phyloP scores from a whole-genome alignment of 257 asterid genomes.

The Gentiana macrophylla region DNA sequence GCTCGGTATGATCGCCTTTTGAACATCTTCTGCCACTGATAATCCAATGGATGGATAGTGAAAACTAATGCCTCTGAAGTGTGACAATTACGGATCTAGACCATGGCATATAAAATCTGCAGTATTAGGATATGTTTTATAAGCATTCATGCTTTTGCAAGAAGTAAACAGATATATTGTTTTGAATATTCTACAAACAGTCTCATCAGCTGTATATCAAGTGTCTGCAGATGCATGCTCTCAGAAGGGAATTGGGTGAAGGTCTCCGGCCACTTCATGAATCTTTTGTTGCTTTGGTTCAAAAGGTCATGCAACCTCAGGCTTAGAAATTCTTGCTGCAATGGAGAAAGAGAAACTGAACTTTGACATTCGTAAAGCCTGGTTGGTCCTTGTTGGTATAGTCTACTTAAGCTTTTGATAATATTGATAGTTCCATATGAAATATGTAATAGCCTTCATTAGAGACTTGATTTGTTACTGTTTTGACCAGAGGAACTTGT shows the following conservation, averaged over 20 bases:
- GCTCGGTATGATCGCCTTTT: neutral
- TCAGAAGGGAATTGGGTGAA: slow-evolving; percentile 87
- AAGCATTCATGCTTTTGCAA: no score
- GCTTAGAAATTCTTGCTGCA: slow-evolving; percentile 91
- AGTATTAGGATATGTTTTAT: no score
- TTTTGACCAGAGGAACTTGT: slow-evolving; percentile 71
- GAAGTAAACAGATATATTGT: no score
- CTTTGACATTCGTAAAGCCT: slow-evolving; percentile 85
- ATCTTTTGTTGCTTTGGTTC: slow-evolving; percentile 82
- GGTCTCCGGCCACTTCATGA: slow-evolving; percentile 96
- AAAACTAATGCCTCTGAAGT: no score
- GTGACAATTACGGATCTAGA: no score
- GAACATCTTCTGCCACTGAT: neutral
- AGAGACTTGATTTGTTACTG: slow-evolving; percentile 11
- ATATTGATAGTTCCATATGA: slow-evolving; percentile 13
- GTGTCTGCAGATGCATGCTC: slow-evolving; percentile 82
- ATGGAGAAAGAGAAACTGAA: slow-evolving; percentile 71
- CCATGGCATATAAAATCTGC: no score
- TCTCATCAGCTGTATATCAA: no score
- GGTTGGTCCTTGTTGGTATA: slow-evolving; percentile 95
- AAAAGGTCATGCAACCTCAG: slow-evolving; percentile 75
- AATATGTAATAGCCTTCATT: slow-evolving; percentile 8
- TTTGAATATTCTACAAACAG: no score
- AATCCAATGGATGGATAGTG: no score
- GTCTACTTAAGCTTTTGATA: slow-evolving; percentile 17